phyloP scores from a whole-genome alignment of 192 early-diverging fungal species.

The Coemansia sp. region DNA sequence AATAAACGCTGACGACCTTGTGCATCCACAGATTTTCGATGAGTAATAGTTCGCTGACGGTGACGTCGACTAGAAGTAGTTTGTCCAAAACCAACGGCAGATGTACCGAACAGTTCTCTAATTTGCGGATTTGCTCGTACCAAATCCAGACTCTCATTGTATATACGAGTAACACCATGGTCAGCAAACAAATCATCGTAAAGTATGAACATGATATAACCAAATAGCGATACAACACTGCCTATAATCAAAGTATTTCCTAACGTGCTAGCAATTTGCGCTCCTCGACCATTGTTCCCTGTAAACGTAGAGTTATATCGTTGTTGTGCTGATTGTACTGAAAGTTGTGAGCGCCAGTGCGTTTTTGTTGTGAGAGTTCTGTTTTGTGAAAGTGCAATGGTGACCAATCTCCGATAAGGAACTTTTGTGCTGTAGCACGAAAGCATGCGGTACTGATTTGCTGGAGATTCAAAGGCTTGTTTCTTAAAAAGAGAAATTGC shows the following conservation, averaged over 20 bases:
- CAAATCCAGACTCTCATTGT: constrained; percentile 48
- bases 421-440: too few species aligned
- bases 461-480: too few species aligned
- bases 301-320: background rate
- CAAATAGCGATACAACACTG: constrained; percentile 38
- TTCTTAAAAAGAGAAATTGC: too few species aligned
- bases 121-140: constrained; percentile 41
- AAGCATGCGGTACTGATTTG: too few species aligned
- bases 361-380: too few species aligned
- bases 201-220: constrained; percentile 41
- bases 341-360: too few species aligned
- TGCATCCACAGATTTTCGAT: constrained; percentile 22
- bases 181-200: constrained; percentile 49
- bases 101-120: constrained; percentile 20
- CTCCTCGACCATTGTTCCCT: background rate
- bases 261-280: constrained; percentile 17
- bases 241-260: constrained; percentile 39
- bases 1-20: constrained; percentile 15
- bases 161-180: constrained; percentile 34
- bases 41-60: constrained; percentile 39
- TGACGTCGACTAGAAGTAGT: constrained; percentile 46
- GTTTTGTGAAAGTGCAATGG: too few species aligned
- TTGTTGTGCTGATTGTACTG: background rate
- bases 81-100: constrained; percentile 37
- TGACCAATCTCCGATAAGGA: too few species aligned